Percentiles rank a stretch among this genome's conserved stretches.
Evolutionary conservation across 225 moss, liverwort and hornwort genomes (phyloP).

Genomic region (Takakia lepidozioides): DNA sequence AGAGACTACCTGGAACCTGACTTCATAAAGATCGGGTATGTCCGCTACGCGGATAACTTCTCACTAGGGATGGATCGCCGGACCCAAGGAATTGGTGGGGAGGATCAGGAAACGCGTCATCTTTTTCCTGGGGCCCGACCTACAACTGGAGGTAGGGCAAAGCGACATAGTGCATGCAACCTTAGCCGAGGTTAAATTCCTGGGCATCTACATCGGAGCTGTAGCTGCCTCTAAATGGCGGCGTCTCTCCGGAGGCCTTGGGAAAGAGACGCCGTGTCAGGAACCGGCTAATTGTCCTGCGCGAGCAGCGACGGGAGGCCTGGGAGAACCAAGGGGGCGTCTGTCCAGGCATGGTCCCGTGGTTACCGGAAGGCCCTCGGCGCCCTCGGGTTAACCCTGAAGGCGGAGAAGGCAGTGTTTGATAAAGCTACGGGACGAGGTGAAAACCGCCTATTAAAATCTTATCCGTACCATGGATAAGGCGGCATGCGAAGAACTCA

Average conservation of each 20-base stretch:
- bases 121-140: no score
- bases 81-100: no score
- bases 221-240: conserved; percentile 34
- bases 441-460: conserved; percentile 37
- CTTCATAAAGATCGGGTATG: no score
- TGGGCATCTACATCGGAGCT: conserved; percentile 37
- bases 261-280: conserved; percentile 53
- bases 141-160: background rate
- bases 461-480: conserved; percentile 38
- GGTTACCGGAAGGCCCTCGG: conserved; percentile 45
- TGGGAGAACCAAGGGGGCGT: conserved; percentile 50
- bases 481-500: conserved; percentile 33
- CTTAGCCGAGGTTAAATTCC: conserved; percentile 33
- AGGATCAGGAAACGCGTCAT: no score
- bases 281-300: conserved; percentile 36
- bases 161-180: conserved; percentile 25
- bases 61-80: no score
- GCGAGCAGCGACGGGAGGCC: conserved; percentile 37
- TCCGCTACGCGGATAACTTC: no score
- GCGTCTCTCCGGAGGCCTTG: conserved; percentile 35
- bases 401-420: conserved; percentile 38
- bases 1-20: no score
- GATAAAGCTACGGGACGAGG: conserved; percentile 52
- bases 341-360: conserved; percentile 32
- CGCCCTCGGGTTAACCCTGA: conserved; percentile 45